Evolutionary conservation across 306 rosid species (phyloP), one percentile per base, ranked within the genome.

Genomic region (Prosopis cineraria): DNA sequence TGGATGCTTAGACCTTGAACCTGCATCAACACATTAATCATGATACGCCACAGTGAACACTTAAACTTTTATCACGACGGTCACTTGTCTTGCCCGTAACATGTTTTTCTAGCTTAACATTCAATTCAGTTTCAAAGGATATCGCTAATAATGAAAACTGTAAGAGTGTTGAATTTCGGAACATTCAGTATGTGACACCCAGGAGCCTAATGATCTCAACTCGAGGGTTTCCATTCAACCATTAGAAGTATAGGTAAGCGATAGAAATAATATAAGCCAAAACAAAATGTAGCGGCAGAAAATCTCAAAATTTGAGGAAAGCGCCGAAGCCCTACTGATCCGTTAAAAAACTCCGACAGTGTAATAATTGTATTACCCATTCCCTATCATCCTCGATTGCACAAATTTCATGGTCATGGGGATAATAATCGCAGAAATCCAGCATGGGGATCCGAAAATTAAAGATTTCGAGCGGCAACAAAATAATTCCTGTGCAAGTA

Each of bases 1-100:
- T 66, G 76, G 83, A 95, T 90, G 81, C 76, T 91, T 41, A 93
- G 74, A 6, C 90, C 90, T 3, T 80, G 83, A 63, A 80, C 79
- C 90, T 86, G 75, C 14, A 25, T 3, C 63, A 24, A 25, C 30
- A 56, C 63, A 25, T 24, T 56, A 56, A 7, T 11, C 63, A 34
- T 33, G 25, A 34, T 33, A 17, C 27, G 12, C 16, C 11, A 34
- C 25, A 19, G 33, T 24, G 63, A 56, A 56, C 63, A 56, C 34
- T 24, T 25, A 17, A 56, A 55, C 3, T 11, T 10, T 56, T 25
- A 25, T 56, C 31, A 56, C 12, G 16, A 55, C 16, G 10, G 36
- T 58, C 11, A 12, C n/a, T 10, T 20, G 22, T 50, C n/a, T 10
- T 1, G 17, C 5, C 13, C 19, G 12, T 25, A 5, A 12, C 36